Conservation (phyloP, 1,284 basidiomycete species). For the Ganoderma lingzhi region DNA sequence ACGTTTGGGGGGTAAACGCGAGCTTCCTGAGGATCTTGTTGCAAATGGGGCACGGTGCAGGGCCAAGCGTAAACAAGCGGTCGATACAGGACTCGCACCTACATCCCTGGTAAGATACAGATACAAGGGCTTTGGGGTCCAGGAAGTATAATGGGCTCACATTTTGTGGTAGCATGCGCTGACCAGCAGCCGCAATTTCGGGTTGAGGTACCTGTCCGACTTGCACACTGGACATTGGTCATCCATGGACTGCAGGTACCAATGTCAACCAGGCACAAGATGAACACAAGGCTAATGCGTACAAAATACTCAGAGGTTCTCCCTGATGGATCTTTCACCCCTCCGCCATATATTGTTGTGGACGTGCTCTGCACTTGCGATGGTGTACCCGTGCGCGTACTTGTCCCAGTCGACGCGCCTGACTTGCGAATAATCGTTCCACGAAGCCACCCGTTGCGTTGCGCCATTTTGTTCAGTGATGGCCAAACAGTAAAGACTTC, state of each 20-base stretch:
- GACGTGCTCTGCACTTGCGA: constrained; percentile 73
- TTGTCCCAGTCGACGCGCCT: constrained; percentile 52
- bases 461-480: constrained; percentile 20
- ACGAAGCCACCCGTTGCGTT: constrained; percentile 60
- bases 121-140: neutral
- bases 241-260: constrained; percentile 75
- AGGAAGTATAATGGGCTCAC: constrained; percentile 51
- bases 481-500: neutral
- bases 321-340: constrained; percentile 84
- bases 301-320: constrained; percentile 82
- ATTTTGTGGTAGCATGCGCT: constrained; percentile 99
- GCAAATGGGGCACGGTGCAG: constrained; percentile 96
- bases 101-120: constrained; percentile 18
- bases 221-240: constrained; percentile 98
- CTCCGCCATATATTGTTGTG: constrained; percentile 75
- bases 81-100: constrained; percentile 99
- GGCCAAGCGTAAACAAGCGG: constrained; percentile 93
- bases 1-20: constrained; percentile 96
- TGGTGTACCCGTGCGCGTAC: constrained; percentile 68
- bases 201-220: constrained; percentile 96
- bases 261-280: neutral
- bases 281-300: constrained; percentile 40
- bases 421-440: constrained; percentile 79
- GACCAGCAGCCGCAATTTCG: constrained; percentile 92
- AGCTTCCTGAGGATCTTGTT: constrained; percentile 90